Percentiles rank a stretch among this genome's conserved stretches.
Conservation (phyloP, 306 rosid species). For the Acacia acuminata region DNA sequence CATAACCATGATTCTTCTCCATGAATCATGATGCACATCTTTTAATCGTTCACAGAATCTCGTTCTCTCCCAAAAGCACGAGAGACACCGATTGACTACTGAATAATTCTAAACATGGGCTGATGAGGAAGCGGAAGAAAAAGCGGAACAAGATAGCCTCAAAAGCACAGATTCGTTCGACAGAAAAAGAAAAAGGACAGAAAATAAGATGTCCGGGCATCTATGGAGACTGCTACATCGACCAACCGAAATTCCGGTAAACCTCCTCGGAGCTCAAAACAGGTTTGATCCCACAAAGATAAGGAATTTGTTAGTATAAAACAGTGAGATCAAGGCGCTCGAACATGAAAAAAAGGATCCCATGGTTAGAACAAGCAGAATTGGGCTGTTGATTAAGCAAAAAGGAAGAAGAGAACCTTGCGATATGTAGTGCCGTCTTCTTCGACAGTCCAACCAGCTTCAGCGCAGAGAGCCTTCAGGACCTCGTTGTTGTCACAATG, state of each 20-base stretch:
- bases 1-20: constrained; percentile 2
- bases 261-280: background rate
- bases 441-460: constrained; percentile 94
- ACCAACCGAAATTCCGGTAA: background rate
- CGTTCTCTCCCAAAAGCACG: background rate
- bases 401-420: constrained; percentile 46
- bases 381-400: background rate
- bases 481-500: constrained; percentile 91
- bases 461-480: constrained; percentile 72
- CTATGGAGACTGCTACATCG: background rate
- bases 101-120: background rate
- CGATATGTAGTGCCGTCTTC: constrained; percentile 91
- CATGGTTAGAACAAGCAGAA: background rate
- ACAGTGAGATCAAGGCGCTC: constrained; percentile 14
- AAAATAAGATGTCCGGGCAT: constrained; percentile 1
- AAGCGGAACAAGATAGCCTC: background rate
- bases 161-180: constrained; percentile 23
- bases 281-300: constrained; percentile 23
- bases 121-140: background rate
- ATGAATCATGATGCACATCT: background rate
- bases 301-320: constrained; percentile 22
- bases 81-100: background rate
- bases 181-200: background rate
- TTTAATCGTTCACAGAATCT: background rate
- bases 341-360: constrained; percentile 32